Base-by-base conservation (phyloP, 2,329 filamentous ascomycete genomes). In the Parascedosporium putredinis region DNA sequence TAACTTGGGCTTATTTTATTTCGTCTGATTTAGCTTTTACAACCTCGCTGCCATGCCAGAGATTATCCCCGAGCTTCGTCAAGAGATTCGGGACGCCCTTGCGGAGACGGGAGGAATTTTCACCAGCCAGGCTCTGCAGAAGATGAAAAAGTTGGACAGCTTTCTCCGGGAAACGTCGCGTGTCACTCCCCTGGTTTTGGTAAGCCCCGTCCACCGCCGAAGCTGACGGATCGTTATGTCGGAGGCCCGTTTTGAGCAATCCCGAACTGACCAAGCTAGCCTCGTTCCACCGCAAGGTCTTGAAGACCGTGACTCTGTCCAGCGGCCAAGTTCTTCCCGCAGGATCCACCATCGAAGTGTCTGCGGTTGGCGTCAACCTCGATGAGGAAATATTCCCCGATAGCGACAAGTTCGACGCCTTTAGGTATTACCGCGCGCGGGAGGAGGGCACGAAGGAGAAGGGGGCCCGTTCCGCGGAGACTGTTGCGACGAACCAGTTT, bases 1-100 rank as follows among this genome's bases (percentile, higher is more conserved):
- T n/a, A n/a, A n/a, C n/a, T n/a, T n/a, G n/a, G n/a, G n/a, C n/a
- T n/a, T n/a, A n/a, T n/a, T n/a, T n/a, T n/a, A n/a, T n/a, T n/a
- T n/a, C n/a, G n/a, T n/a, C n/a, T n/a, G n/a, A n/a, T n/a, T n/a
- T 20, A 68, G 69, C 4, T 67, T 82, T 45, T 78, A 74, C 56
- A 72, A 75, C 50, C 58, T 83, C 3, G 70, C 70, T 0, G 65
- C 71, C 5, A 61, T 67, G 54, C 76, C 75, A 0, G 70, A 79
- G 25, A 66, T 74, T 54, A 60, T 75, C 29, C 63, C 73, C 4
- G 67, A 71, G 9, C 60, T 81, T 1, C 70, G 78, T 2, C 66
- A 75, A 18, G 78, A 82, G 54, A 70, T 74, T 5, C 56, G 62
- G 2, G 55, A 62, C 1, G 67, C 66, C 0, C 56, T 74, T 1